Percentiles rank a stretch among this genome's conserved stretches.
Conservation (phyloP, 2,329 filamentous ascomycete genomes). For the Sordariomycetes sp. region DNA sequence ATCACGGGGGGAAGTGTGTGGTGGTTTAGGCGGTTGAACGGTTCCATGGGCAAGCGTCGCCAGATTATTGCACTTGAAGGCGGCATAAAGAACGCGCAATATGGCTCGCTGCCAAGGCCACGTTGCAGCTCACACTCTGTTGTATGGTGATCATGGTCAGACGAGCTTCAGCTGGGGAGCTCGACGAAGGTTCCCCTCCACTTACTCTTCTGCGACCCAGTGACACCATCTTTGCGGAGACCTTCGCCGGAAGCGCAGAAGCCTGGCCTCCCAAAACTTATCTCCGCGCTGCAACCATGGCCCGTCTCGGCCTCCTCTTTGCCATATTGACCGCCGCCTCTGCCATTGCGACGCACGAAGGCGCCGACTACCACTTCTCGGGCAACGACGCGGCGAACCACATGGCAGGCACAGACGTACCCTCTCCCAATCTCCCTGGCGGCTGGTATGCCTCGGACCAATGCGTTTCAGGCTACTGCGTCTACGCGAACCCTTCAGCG, state of each 20-base stretch:
- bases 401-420: background rate
- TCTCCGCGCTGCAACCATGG: background rate
- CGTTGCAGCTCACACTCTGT: slow-evolving; percentile 3
- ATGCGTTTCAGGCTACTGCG: slow-evolving; percentile 3
- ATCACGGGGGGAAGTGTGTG: background rate
- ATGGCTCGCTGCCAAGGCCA: slow-evolving; percentile 5
- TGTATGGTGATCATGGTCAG: too few relatives aligned
- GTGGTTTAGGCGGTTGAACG: slow-evolving; percentile 4
- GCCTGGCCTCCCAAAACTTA: too few relatives aligned
- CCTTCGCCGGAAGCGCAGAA: too few relatives aligned
- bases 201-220: too few relatives aligned
- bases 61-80: background rate
- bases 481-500: slow-evolving; percentile 2
- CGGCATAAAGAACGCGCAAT: background rate
- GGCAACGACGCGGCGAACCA: slow-evolving; percentile 4
- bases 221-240: too few relatives aligned
- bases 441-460: slow-evolving; percentile 3
- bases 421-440: slow-evolving; percentile 2
- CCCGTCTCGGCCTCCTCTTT: slow-evolving; percentile 1
- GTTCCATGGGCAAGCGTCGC: background rate
- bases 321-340: background rate
- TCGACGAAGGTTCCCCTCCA: too few relatives aligned
- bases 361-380: slow-evolving; percentile 4
- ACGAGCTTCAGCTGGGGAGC: too few relatives aligned
- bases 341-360: background rate